These are phyloP conservation scores for Passiflora organensis DNA, from an alignment of 345 rosid species.

Conservation along the genomic window DNA sequence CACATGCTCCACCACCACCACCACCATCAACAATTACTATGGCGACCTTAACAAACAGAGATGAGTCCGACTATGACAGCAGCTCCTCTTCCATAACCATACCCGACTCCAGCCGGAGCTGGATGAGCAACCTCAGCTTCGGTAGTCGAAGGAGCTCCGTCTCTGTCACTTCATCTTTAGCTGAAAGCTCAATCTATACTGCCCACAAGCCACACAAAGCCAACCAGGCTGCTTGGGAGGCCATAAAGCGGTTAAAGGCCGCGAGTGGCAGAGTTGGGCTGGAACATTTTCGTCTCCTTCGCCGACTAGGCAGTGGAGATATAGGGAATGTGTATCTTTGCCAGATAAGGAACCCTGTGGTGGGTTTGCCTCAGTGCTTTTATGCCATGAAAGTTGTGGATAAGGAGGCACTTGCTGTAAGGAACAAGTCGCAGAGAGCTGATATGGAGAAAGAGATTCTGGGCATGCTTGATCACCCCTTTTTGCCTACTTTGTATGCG, in stretches of 20 bases:
- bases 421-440: slow-evolving; percentile 80
- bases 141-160: slow-evolving; percentile 74
- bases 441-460: slow-evolving; percentile 88
- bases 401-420: slow-evolving; percentile 75
- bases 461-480: slow-evolving; percentile 86
- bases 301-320: slow-evolving; percentile 85
- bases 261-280: slow-evolving; percentile 66
- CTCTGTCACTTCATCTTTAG: slow-evolving; percentile 41
- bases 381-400: slow-evolving; percentile 97
- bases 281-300: slow-evolving; percentile 72
- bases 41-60: slow-evolving; percentile 40
- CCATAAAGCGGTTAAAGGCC: slow-evolving; percentile 54
- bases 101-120: slow-evolving; percentile 76
- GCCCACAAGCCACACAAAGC: slow-evolving; percentile 89
- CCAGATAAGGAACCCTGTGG: slow-evolving; percentile 63
- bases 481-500: slow-evolving; percentile 81
- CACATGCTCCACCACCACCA: neutral
- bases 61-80: slow-evolving; percentile 58
- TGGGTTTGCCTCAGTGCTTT: slow-evolving; percentile 48
- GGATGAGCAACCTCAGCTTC: slow-evolving; percentile 79
- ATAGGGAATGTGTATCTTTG: slow-evolving; percentile 90
- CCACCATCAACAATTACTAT: slow-evolving; percentile 19
- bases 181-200: slow-evolving; percentile 22
- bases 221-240: slow-evolving; percentile 82
- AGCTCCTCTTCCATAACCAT: slow-evolving; percentile 52